These are phyloP conservation scores for Astragalus glycyphyllos DNA, from an alignment of 306 rosid genomes.

Conservation along the genomic window DNA sequence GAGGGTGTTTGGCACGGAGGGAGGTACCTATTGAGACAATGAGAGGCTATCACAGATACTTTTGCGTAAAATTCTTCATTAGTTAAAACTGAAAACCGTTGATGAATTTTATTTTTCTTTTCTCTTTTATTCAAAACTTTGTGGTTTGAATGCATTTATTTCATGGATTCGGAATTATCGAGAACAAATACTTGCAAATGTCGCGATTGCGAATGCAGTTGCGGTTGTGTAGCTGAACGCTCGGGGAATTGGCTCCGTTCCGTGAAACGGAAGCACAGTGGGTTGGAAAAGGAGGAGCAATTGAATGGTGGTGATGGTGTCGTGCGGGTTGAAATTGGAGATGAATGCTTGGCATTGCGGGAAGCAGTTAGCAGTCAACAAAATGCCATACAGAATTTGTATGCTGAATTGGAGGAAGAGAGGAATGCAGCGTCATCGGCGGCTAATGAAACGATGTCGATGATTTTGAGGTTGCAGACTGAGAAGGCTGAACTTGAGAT, in stretches of 20 bases:
- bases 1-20: conserved; percentile 40
- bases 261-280: conserved; percentile 64
- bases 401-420: conserved; percentile 89
- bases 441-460: conserved; percentile 94
- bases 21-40: conserved; percentile 23
- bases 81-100: neutral
- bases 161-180: conserved; percentile 75
- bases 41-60: conserved; percentile 14
- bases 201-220: conserved; percentile 58
- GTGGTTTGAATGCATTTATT: conserved; percentile 30
- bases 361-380: conserved; percentile 76
- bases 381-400: conserved; percentile 65
- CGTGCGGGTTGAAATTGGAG: conserved; percentile 68
- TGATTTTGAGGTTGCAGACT: conserved; percentile 95
- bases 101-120: neutral
- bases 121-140: neutral
- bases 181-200: conserved; percentile 50
- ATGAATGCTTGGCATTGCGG: conserved; percentile 73
- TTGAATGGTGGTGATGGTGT: conserved; percentile 39
- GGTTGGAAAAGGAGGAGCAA: conserved; percentile 45
- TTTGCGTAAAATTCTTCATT: conserved; percentile 21
- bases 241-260: conserved; percentile 64
- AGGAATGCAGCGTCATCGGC: conserved; percentile 94
- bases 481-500: conserved; percentile 96
- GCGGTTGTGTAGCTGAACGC: conserved; percentile 58